A percentile compares a stretch with the other conserved stretches of the same genome.
phyloP scores from a whole-genome alignment of 2,329 filamentous ascomycete genomes.

The Hymenoscyphus albidus region DNA sequence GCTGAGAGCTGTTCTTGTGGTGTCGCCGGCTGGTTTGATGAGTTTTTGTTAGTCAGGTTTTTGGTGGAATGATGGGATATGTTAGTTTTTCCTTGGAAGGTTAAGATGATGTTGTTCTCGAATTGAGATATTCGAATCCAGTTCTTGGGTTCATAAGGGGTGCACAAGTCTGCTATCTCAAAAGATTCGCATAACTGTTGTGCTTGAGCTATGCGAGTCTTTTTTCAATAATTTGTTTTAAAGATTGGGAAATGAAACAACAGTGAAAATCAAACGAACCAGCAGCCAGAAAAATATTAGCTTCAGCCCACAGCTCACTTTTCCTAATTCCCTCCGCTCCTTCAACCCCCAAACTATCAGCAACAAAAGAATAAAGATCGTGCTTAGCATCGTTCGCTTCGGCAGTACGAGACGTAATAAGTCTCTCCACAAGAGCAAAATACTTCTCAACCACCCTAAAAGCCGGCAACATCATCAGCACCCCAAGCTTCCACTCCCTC shows the following conservation, averaged over 20 bases:
- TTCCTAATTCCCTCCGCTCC: not conserved
- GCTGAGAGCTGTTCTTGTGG: constrained; percentile 33
- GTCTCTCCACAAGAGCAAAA: not conserved
- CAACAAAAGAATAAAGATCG: constrained; percentile 8
- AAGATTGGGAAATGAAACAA: not conserved
- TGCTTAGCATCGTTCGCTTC: not conserved
- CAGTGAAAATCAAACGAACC: not conserved
- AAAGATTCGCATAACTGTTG: too few relatives aligned
- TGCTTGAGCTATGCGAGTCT: too few relatives aligned
- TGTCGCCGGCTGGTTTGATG: constrained; percentile 6
- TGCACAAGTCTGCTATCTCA: too few relatives aligned
- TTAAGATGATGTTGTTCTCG: too few relatives aligned
- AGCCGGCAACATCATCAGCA: not conserved
- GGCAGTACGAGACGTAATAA: not conserved
- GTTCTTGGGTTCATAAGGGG: too few relatives aligned
- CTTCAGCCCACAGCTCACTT: constrained; percentile 9
- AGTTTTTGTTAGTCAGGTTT: too few relatives aligned
- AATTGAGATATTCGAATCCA: too few relatives aligned
- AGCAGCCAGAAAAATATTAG: constrained; percentile 2
- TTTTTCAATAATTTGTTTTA: not conserved
- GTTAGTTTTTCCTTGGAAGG: too few relatives aligned
- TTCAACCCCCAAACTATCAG: not conserved
- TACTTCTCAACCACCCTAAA: not conserved
- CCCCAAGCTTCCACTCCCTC: not conserved
- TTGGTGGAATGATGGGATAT: too few relatives aligned